Conservation (phyloP, 345 rosid species). For the Psidium guajava region DNA sequence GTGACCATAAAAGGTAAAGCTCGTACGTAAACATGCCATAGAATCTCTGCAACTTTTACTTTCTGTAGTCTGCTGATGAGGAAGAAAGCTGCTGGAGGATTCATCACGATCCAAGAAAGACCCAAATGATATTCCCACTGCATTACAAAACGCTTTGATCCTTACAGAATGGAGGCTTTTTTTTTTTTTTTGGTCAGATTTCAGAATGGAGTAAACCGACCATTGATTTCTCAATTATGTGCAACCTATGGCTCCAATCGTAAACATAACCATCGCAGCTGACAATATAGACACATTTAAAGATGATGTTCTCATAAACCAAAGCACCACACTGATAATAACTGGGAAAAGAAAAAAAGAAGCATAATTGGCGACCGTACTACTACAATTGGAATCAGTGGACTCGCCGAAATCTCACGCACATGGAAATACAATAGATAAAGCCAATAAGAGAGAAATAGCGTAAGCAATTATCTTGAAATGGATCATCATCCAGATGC, state of each 20-base stretch:
- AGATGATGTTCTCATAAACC: background rate
- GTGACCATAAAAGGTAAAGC: no score
- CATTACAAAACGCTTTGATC: background rate
- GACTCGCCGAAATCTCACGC: background rate
- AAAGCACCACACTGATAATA: background rate
- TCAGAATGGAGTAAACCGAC: background rate
- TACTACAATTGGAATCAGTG: background rate
- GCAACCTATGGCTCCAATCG: background rate
- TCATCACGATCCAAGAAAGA: slow-evolving; percentile 1
- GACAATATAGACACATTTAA: background rate
- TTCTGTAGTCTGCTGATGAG: background rate
- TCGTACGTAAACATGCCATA: no score
- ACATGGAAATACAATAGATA: background rate
- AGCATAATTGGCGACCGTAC: background rate
- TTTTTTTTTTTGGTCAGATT: background rate
- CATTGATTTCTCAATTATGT: background rate
- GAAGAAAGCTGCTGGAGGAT: slow-evolving; percentile 5
- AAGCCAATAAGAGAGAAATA: background rate
- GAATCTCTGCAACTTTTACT: no score
- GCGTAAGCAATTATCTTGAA: background rate
- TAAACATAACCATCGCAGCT: background rate
- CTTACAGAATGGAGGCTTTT: background rate
- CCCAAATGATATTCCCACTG: background rate
- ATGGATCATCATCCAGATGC: background rate
- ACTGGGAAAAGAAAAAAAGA: background rate